Percentiles rank a stretch among this genome's conserved stretches.
Conservation (phyloP, 805 yeast species). For the Alloascoidea africana region DNA sequence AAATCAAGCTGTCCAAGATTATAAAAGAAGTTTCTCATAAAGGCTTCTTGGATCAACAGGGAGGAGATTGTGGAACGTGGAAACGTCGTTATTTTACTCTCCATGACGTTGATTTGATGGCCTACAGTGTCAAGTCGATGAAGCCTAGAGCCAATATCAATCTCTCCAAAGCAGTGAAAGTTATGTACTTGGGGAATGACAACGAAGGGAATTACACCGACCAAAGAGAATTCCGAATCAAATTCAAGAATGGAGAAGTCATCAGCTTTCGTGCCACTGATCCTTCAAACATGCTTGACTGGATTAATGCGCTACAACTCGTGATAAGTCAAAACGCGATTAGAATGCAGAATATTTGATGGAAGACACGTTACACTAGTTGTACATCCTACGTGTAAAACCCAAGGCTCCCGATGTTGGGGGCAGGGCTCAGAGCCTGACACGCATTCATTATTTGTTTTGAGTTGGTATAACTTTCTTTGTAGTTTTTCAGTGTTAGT, state of each 20-base stretch:
- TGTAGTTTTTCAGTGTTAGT: too few species aligned
- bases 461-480: too few species aligned
- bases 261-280: constrained; percentile 81
- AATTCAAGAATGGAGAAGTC: constrained; percentile 66
- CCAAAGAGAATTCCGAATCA: constrained; percentile 61
- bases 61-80: constrained; percentile 75
- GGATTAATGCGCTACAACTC: constrained; percentile 48
- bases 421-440: too few species aligned
- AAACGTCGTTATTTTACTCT: constrained; percentile 62
- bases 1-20: constrained; percentile 6
- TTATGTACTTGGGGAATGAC: constrained; percentile 27
- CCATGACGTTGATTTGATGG: constrained; percentile 56
- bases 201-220: constrained; percentile 45
- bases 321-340: constrained; percentile 35
- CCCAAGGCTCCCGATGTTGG: too few species aligned
- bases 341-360: constrained; percentile 49
- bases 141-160: constrained; percentile 68
- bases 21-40: constrained; percentile 25
- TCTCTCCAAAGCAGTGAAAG: constrained; percentile 46
- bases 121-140: constrained; percentile 55
- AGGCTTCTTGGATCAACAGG: constrained; percentile 77
- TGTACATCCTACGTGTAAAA: too few species aligned
- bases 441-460: too few species aligned
- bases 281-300: constrained; percentile 37
- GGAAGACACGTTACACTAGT: too few species aligned